Evolutionary conservation across 495 filamentous ascomycete genomes (phyloP).

Genomic region (Aspergillus sclerotioniger): DNA sequence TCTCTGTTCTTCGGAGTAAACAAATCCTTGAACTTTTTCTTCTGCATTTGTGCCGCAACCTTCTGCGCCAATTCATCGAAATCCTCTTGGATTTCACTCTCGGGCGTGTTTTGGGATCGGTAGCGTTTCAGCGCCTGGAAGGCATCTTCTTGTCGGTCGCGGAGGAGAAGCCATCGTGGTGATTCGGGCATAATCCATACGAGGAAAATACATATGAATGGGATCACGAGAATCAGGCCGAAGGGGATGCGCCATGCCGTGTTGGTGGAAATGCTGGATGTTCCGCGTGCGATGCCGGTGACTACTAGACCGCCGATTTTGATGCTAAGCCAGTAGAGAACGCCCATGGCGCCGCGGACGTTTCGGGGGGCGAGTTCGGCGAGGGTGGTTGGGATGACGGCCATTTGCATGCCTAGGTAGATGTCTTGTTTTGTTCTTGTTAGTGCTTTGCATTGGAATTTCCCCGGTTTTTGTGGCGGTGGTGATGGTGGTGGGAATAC

Average conservation of each 20-base stretch:
- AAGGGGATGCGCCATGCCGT: slow-evolving; percentile 14
- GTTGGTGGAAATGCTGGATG: background rate
- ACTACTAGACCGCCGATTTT: slow-evolving; percentile 3
- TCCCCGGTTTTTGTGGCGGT: too few relatives aligned
- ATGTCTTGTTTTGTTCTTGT: too few relatives aligned
- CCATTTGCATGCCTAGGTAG: slow-evolving; percentile 1
- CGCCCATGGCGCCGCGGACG: slow-evolving; percentile 2
- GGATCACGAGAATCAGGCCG: slow-evolving; percentile 11
- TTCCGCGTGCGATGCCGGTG: slow-evolving; percentile 4
- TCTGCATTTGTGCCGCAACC: slow-evolving; percentile 4
- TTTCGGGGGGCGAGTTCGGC: background rate
- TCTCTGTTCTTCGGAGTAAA: slow-evolving; percentile 3
- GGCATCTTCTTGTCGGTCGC: slow-evolving; percentile 7
- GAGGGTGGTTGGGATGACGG: background rate
- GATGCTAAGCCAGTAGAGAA: slow-evolving; percentile 8
- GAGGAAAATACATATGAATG: slow-evolving; percentile 1
- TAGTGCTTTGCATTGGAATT: too few relatives aligned
- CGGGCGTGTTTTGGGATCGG: background rate
- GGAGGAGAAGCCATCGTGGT: slow-evolving; percentile 14
- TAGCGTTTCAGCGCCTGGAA: background rate
- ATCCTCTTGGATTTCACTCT: slow-evolving; percentile 4
- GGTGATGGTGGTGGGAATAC: background rate
- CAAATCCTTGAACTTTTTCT: slow-evolving; percentile 6
- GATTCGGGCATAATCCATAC: slow-evolving; percentile 15
- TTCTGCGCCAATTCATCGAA: slow-evolving; percentile 4